Evolutionary conservation across 257 asterid species (phyloP), one percentile per base, ranked within the genome.

Genomic region (Salvia splendens): DNA sequence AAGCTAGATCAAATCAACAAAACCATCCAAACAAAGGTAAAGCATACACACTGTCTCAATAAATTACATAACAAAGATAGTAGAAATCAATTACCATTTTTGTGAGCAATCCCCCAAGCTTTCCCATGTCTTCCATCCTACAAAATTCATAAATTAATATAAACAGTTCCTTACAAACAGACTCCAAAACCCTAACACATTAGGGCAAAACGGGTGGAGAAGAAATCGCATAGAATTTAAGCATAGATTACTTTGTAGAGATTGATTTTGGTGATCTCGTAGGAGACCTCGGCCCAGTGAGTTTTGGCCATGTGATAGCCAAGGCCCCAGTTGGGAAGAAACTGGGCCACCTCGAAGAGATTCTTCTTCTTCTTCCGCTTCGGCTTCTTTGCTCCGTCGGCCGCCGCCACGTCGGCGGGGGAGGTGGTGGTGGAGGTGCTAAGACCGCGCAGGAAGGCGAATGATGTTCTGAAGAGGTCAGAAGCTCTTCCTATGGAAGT

Each of bases 101-200:
- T 85, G 77, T 86, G 80, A 78, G 88, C 99, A 50, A 88, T 60
- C 47, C 99, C 97, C 99, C 99, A 93, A 76, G 99, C 99, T 80
- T 90, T 93, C 69, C 97, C 97, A 52, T 93, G 99, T 56, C 85
- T 84, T 59, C 99, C 97, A 57, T 91, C 91, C 98, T 92, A 38
- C 49, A 52, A 67, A 61, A 65, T 33, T n/a, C 43, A 45, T 40
- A n/a, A 24, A 59, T 9, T 43, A 33, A 41, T 51, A 41, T 51
- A 64, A 28, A 45, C 41, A 55, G 41, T 55, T 7, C 17, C 42
- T 14, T 2, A 53, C 4, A 10, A 43, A 42, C 15, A 20, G 2
- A 60, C 48, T 17, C n/a, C 36, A 69, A 50, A 41, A 20, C 3
- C 0, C 10, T 10, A 28, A 35, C 33, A 20, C 50, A 40, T 11